These are phyloP conservation scores for Cytospora piceicola DNA, from an alignment of 2,329 filamentous ascomycete species.

Conservation along the genomic window DNA sequence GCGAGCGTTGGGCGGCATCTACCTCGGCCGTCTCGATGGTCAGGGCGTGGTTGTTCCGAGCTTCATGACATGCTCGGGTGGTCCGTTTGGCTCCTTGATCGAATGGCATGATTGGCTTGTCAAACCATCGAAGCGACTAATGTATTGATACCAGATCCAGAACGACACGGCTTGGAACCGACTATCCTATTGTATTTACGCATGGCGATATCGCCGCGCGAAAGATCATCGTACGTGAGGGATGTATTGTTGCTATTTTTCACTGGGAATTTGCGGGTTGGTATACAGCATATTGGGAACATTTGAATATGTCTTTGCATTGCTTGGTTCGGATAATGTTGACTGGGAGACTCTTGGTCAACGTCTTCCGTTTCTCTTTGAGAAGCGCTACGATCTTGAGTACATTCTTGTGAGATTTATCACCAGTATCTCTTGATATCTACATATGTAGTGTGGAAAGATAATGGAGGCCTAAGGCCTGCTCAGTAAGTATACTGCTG, in stretches of 20 bases:
- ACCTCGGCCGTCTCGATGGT: too few species aligned
- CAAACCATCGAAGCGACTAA: too few species aligned
- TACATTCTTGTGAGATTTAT: constrained; percentile 5
- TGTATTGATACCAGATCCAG: constrained; percentile 8
- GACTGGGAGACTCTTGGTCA: constrained; percentile 10
- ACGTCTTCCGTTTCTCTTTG: background rate
- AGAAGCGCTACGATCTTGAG: constrained; percentile 7
- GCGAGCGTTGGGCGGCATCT: too few species aligned
- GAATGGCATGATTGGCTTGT: too few species aligned
- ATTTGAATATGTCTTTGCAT: background rate
- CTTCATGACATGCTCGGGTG: too few species aligned
- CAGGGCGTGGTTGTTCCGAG: too few species aligned
- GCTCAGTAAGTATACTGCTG: too few species aligned
- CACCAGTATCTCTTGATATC: background rate
- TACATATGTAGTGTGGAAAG: too few species aligned
- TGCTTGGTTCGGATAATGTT: constrained; percentile 7
- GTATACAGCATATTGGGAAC: constrained; percentile 23
- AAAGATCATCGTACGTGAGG: constrained; percentile 16
- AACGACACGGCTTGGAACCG: constrained; percentile 4
- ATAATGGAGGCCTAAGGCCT: too few species aligned
- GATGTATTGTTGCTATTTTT: constrained; percentile 14
- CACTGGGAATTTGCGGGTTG: constrained; percentile 24
- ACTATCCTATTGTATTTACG: constrained; percentile 29
- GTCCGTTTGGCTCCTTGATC: too few species aligned
- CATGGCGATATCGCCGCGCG: constrained; percentile 17